Base-by-base conservation (phyloP, 2,329 filamentous ascomycete species). In the Periconia digitata region DNA sequence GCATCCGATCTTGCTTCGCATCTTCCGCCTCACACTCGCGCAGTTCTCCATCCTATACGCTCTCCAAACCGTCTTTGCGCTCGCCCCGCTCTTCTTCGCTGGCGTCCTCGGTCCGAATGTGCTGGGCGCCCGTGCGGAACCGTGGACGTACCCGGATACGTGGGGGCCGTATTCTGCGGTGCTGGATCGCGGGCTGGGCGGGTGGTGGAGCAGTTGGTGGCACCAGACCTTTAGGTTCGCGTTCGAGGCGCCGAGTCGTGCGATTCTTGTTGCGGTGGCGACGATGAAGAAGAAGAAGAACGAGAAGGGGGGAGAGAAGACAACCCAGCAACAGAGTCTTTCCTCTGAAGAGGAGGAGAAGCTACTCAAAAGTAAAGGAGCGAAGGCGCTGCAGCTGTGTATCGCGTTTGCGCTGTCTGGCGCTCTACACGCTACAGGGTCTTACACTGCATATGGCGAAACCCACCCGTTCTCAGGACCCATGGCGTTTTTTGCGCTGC, bases 181-280 rank as follows among this genome's bases (percentile, higher is more conserved):
- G 2, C 71, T 85, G 10, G 82, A 90, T 52, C 77, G 83, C 49
- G 92, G 92, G 0, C 76, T 96, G 2, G 79, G 82, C 1, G 92
- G 91, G 1, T 87, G 86, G 72, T 97, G 92, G 92, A 85, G 88
- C 38, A 78, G 77, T 18, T 92, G 85, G 79, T 96, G 92, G 92
- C 92, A 97, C 69, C 92, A 96, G 71, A 85, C 86, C 2, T 95
- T 96, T 73, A 86, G 91, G 1, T 80, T 84, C 46, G 84, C 82
- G 2, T 91, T 92, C 63, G 72, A 81, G 34, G 79, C 84, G 3
- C 85, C 86, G 0, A 74, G 79, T 0, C 70, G 69, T 2, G 81
- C 75, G 60, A 59, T 86, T 0, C 56, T 73, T 20, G 51, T 61
- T 13, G 3, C 45, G 0, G 21, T 71, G 2, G 53, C 62, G 0